Evolutionary conservation across 2,329 filamentous ascomycete genomes (phyloP).

Genomic region (Hymenoscyphus infarciens): DNA sequence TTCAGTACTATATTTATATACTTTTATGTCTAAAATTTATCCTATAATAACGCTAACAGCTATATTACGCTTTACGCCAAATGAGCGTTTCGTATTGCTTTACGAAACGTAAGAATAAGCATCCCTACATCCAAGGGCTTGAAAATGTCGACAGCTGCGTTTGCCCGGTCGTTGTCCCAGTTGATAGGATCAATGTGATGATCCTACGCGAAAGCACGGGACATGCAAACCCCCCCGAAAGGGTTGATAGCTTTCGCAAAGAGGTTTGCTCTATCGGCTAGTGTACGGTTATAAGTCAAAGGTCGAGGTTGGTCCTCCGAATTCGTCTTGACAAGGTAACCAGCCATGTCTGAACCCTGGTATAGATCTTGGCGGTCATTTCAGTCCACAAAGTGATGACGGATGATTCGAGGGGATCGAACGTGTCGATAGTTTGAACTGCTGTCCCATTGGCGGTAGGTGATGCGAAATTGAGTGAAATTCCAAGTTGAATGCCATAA

Average conservation of each 20-base stretch:
- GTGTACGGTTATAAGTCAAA: constrained; percentile 64
- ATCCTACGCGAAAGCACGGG: constrained; percentile 70
- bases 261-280: constrained; percentile 65
- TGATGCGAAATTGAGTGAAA: constrained; percentile 67
- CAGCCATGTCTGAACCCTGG: constrained; percentile 38
- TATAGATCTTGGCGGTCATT: neutral
- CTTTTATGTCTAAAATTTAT: too few species aligned
- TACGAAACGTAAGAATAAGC: too few species aligned
- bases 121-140: constrained; percentile 57
- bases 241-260: constrained; percentile 58
- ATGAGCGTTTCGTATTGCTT: too few species aligned
- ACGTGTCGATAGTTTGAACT: constrained; percentile 55
- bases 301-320: constrained; percentile 71
- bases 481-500: constrained; percentile 61
- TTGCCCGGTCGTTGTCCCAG: constrained; percentile 66
- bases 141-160: constrained; percentile 67
- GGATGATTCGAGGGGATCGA: constrained; percentile 53
- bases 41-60: too few species aligned
- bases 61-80: too few species aligned
- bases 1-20: too few species aligned
- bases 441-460: constrained; percentile 42
- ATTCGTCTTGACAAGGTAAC: constrained; percentile 68
- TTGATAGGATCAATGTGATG: constrained; percentile 50
- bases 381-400: neutral
- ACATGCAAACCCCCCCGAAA: constrained; percentile 63